A percentile compares a stretch with the other conserved stretches of the same genome.
Conservation (phyloP, 1,284 basidiomycete species). For the Trichosporon asahii region DNA sequence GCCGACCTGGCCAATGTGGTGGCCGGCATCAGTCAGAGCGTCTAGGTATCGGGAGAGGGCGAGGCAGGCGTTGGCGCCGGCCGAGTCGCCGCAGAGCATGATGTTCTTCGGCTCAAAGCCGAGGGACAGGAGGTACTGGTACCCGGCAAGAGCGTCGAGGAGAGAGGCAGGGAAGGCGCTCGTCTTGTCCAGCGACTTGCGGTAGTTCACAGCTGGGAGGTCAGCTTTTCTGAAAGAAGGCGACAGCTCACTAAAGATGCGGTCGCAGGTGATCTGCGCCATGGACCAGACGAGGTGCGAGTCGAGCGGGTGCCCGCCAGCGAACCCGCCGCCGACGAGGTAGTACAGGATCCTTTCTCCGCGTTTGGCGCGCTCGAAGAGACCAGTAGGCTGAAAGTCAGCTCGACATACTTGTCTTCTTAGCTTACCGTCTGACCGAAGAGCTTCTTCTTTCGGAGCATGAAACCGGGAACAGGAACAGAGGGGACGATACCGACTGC, state of each 20-base stretch:
- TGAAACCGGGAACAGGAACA: not conserved
- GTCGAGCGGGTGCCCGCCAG: constrained; percentile 17
- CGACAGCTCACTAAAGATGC: constrained; percentile 11
- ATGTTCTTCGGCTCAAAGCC: constrained; percentile 25
- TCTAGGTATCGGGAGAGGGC: constrained; percentile 21
- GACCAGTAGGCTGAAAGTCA: not conserved
- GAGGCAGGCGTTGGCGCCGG: constrained; percentile 18
- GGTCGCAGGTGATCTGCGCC: constrained; percentile 3
- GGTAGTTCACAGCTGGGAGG: constrained; percentile 19
- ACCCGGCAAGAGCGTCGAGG: constrained; percentile 18
- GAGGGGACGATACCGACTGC: not conserved
- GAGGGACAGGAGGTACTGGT: constrained; percentile 17
- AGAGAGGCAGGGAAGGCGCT: constrained; percentile 18
- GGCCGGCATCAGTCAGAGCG: constrained; percentile 15
- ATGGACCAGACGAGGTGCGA: constrained; percentile 15
- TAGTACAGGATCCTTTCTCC: constrained; percentile 19
- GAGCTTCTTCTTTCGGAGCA: constrained; percentile 10
- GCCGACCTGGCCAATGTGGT: constrained; percentile 11
- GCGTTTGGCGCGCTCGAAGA: not conserved
- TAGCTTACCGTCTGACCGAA: not conserved
- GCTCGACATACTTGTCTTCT: not conserved
- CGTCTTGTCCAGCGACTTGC: constrained; percentile 18
- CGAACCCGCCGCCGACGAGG: constrained; percentile 22
- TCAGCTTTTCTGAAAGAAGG: not conserved
- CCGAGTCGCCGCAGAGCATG: constrained; percentile 19